Evolutionary conservation across 1,284 basidiomycete species (phyloP).

Genomic region (Ustilago loliicola): DNA sequence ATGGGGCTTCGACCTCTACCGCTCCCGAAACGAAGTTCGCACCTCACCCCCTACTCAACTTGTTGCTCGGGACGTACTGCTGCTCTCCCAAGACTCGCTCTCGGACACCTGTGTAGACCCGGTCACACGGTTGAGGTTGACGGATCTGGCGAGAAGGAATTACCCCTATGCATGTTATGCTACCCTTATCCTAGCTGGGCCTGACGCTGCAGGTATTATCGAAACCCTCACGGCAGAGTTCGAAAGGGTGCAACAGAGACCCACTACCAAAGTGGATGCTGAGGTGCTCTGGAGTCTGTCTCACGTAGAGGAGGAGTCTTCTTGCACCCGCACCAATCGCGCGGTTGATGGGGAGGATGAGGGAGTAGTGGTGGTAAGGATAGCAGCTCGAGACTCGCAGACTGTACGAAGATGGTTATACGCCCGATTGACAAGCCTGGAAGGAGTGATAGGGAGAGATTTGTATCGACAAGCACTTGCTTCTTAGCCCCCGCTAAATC

Average conservation of each 20-base stretch:
- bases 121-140: background rate
- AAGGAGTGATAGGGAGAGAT: constrained; percentile 68
- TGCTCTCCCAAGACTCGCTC: constrained; percentile 77
- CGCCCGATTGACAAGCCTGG: constrained; percentile 74
- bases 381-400: constrained; percentile 81
- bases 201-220: constrained; percentile 74
- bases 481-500: background rate
- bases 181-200: constrained; percentile 81
- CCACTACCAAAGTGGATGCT: constrained; percentile 73
- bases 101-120: background rate
- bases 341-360: no score
- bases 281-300: constrained; percentile 83
- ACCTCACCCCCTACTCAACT: constrained; percentile 75
- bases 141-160: constrained; percentile 76
- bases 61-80: constrained; percentile 81
- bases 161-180: constrained; percentile 87
- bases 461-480: constrained; percentile 55
- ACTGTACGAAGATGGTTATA: constrained; percentile 79
- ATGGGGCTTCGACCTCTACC: constrained; percentile 88
- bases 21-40: constrained; percentile 86
- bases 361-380: constrained; percentile 77
- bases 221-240: constrained; percentile 74
- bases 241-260: constrained; percentile 74
- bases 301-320: constrained; percentile 41
- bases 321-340: no score